Evolutionary conservation across 331 rosid species (phyloP).

Genomic region (Rosa hybrid): DNA sequence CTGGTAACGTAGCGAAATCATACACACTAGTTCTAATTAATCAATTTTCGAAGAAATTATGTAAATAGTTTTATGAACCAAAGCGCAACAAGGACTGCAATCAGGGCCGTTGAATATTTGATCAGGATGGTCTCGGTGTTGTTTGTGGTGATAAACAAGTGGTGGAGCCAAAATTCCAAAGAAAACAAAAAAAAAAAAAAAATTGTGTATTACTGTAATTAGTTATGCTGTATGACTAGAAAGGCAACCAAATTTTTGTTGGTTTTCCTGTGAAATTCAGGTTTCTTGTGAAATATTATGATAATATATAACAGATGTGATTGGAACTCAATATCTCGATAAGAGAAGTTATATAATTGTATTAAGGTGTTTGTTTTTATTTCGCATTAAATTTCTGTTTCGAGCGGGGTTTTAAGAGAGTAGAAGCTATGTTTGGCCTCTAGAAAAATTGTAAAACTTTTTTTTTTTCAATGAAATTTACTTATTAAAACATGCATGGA

Average conservation of each 20-base stretch:
- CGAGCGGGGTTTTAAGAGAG: too few relatives aligned
- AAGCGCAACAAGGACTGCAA: background rate
- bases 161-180: slow-evolving; percentile 16
- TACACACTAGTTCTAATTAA: background rate
- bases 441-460: too few relatives aligned
- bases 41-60: background rate
- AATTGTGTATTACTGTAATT: background rate
- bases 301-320: background rate
- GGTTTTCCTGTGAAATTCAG: background rate
- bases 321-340: background rate
- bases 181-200: background rate
- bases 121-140: background rate
- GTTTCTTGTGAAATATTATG: background rate
- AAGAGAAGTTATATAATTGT: background rate
- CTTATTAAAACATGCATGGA: too few relatives aligned
- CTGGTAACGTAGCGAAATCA: background rate
- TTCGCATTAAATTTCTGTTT: too few relatives aligned
- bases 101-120: slow-evolving; percentile 30
- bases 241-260: background rate
- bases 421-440: too few relatives aligned
- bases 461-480: too few relatives aligned
- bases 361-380: too few relatives aligned
- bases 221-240: background rate
- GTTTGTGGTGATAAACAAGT: background rate
- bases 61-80: background rate